Base-by-base conservation (phyloP, 2,329 filamentous ascomycete species). In the Diatrype stigma region DNA sequence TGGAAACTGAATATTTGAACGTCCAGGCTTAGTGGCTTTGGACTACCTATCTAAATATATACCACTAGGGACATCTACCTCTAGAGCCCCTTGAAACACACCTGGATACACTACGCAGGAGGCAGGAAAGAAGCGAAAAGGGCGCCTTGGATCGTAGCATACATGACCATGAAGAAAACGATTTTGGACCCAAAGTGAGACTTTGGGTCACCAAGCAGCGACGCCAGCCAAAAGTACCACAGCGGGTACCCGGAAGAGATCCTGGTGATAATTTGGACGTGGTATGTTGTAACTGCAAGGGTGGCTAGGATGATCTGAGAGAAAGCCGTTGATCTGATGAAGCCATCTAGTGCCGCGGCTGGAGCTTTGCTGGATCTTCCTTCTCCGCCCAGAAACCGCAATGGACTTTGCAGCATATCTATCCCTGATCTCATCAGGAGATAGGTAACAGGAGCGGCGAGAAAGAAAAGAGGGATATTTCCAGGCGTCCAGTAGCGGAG, bases 261-360 rank as follows among this genome's bases (percentile, higher is more conserved):
- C 22, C 94, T 83, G 42, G 87, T 96, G 62, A 97, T 87, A 59
- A 99, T 95, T 70, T 99, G 94, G 23, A 96, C 87, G 65, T 99
- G 94, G 64, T 95, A 96, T 56, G 75, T 90, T 12, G 86, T 90
- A 19, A 92, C 69, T 19, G 90, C 89, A 52, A 93, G 68, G 2
- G 81, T 54, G 1, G 87, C 85, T 17, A 99, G 75, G 3, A 92
- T 51, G 1, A 88, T 69, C 68, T 99, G 93, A 3, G 83, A 80
- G 3, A 85, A 70, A 1, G 90, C 90, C 54, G 96, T 74, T 21
- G 81, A 79, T 26, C 69, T 70, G 6, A 82, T 58, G 10, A 82
- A 52, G 11, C 40, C 12, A 10, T 61, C 32, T 32, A 14, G 34
- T 37, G 53, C 58, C 28, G 45, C 19, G 35, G 54, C 51, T 22